Percentiles rank a stretch among this genome's conserved stretches.
These are phyloP conservation scores for Styphnolobium japonicum DNA, from an alignment of 306 rosid genomes.

Conservation along the genomic window DNA sequence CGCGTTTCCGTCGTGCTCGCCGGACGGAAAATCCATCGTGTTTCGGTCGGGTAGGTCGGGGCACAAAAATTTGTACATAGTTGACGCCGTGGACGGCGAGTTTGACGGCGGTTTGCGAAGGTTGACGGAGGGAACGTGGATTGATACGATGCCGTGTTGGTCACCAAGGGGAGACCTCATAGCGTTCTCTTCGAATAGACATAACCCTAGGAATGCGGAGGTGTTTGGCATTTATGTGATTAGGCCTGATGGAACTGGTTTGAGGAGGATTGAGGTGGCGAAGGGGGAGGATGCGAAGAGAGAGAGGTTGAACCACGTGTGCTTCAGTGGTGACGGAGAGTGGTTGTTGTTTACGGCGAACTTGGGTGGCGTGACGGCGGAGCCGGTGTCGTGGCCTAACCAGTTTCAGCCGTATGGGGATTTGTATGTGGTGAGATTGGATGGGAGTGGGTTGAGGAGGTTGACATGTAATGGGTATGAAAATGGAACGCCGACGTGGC, in stretches of 20 bases:
- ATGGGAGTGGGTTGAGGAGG: slow-evolving; percentile 81
- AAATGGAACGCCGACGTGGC: slow-evolving; percentile 83
- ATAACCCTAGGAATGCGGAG: slow-evolving; percentile 37
- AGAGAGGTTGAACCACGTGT: slow-evolving; percentile 87
- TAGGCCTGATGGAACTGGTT: slow-evolving; percentile 59
- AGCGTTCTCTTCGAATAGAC: slow-evolving; percentile 81
- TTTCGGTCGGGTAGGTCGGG: slow-evolving; percentile 83
- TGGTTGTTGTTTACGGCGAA: slow-evolving; percentile 78
- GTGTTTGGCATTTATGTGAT: slow-evolving; percentile 69
- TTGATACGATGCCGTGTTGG: slow-evolving; percentile 93
- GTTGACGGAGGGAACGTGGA: slow-evolving; percentile 74
- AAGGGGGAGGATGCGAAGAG: slow-evolving; percentile 38
- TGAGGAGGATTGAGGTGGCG: slow-evolving; percentile 62
- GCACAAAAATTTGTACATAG: slow-evolving; percentile 65
- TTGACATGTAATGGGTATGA: slow-evolving; percentile 75
- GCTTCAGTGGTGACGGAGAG: slow-evolving; percentile 67
- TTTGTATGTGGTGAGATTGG: slow-evolving; percentile 53
- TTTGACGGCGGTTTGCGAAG: slow-evolving; percentile 43
- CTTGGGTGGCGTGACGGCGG: slow-evolving; percentile 69
- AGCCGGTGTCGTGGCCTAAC: slow-evolving; percentile 74
- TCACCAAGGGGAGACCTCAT: slow-evolving; percentile 81
- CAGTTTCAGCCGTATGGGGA: slow-evolving; percentile 96
- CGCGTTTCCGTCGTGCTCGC: slow-evolving; percentile 80
- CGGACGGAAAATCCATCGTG: slow-evolving; percentile 68
- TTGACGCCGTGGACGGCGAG: slow-evolving; percentile 72